phyloP scores from a whole-genome alignment of 2,329 filamentous ascomycete species.

The Cercospora beticola region DNA sequence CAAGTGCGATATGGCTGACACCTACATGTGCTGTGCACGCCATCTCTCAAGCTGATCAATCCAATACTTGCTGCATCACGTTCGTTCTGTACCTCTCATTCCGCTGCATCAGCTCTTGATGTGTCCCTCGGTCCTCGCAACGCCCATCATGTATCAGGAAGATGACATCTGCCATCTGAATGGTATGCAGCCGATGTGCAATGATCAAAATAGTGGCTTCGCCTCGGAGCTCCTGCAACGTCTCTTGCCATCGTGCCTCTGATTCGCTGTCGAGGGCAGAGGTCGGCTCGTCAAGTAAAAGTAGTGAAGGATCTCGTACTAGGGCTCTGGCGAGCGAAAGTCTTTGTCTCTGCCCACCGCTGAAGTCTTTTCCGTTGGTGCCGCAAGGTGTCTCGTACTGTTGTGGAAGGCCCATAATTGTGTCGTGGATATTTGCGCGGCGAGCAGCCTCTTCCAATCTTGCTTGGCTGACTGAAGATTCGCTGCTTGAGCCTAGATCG shows the following conservation, averaged over 20 bases:
- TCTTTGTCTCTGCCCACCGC: conserved; percentile 45
- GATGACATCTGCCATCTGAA: conserved; percentile 41
- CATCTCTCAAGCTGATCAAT: not conserved
- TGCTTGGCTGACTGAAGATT: conserved; percentile 42
- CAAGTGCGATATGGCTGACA: conserved; percentile 61
- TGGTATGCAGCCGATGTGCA: conserved; percentile 45
- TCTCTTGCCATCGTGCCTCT: conserved; percentile 42
- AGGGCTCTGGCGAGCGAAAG: conserved; percentile 45
- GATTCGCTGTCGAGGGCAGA: conserved; percentile 46
- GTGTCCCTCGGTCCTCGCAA: conserved; percentile 41
- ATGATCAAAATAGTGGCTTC: conserved; percentile 46
- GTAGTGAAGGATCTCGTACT: conserved; percentile 42
- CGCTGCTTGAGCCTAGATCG: conserved; percentile 43
- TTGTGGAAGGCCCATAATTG: conserved; percentile 61
- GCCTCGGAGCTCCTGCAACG: conserved; percentile 37
- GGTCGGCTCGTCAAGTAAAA: conserved; percentile 46
- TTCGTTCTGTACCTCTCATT: conserved; percentile 39
- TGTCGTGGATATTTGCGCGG: conserved; percentile 69
- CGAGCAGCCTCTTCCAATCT: conserved; percentile 62
- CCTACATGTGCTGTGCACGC: no score
- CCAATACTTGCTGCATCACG: conserved; percentile 3
- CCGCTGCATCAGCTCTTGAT: conserved; percentile 40
- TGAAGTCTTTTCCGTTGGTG: conserved; percentile 41
- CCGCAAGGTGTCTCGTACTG: conserved; percentile 61
- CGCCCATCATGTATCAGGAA: conserved; percentile 41